Percentiles rank a stretch among this genome's conserved stretches.
Conservation (phyloP, 306 rosid genomes). For the Luffa aegyptiaca region DNA sequence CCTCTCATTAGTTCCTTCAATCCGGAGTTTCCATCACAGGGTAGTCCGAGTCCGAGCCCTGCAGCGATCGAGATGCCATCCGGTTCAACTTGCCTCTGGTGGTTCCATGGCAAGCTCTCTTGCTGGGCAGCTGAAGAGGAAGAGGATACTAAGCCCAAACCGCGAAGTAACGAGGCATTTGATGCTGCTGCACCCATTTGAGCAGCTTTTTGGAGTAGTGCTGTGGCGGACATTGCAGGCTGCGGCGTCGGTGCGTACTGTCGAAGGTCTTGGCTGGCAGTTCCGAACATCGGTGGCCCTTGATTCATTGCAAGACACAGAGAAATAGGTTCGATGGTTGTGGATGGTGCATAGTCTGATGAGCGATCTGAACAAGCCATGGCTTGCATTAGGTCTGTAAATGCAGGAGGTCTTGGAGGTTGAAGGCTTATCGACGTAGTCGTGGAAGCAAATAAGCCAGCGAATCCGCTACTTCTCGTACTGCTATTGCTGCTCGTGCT, state of each 20-base stretch:
- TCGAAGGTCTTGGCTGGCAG: slow-evolving; percentile 51
- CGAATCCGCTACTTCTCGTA: slow-evolving; percentile 44
- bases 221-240: slow-evolving; percentile 84
- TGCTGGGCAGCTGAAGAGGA: slow-evolving; percentile 40
- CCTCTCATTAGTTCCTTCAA: slow-evolving; percentile 75
- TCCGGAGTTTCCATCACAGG: slow-evolving; percentile 53
- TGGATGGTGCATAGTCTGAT: slow-evolving; percentile 30
- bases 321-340: slow-evolving; percentile 53
- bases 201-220: slow-evolving; percentile 94
- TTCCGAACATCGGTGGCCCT: slow-evolving; percentile 45
- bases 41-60: slow-evolving; percentile 75
- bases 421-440: slow-evolving; percentile 40
- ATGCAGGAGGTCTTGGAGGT: slow-evolving; percentile 45
- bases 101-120: slow-evolving; percentile 61
- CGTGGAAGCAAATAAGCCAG: slow-evolving; percentile 75
- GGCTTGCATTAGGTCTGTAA: slow-evolving; percentile 46
- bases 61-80: slow-evolving; percentile 39
- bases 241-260: slow-evolving; percentile 50
- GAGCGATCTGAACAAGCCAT: slow-evolving; percentile 36
- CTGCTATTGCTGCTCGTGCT: slow-evolving; percentile 47
- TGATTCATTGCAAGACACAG: slow-evolving; percentile 64
- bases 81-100: slow-evolving; percentile 33
- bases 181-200: slow-evolving; percentile 81
- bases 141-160: slow-evolving; percentile 63
- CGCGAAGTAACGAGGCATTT: slow-evolving; percentile 61